Base-by-base conservation (phyloP, 257 asterid genomes). In the Nicotiana tomentosiformis region DNA sequence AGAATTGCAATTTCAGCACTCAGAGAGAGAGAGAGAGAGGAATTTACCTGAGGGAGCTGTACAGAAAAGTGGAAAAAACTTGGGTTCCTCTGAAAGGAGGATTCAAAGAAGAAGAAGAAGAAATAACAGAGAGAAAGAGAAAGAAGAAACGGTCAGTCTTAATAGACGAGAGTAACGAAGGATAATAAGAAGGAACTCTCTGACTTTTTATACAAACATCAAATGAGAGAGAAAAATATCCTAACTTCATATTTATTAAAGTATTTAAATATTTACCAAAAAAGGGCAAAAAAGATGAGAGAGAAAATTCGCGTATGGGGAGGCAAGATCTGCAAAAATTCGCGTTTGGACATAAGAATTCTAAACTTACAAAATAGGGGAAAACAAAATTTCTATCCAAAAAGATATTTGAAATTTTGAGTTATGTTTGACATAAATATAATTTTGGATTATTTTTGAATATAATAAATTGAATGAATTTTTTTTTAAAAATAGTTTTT, bases 1-100 rank as follows among this genome's bases (percentile, higher is more conserved):
- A 60, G 16, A 56, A 30, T 12, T 1, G 2, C 1, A 77, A 2
- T 4, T 8, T 9, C 10, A 55, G 17, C 10, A 77, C 29, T 30
- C 66, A 23, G 1, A 57, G 3, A 81, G 62, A 81, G 23, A 80
- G 51, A 10, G 37, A 7, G 29, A 51, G 30, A 29, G 30, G 30
- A 11, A 8, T 35, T 53, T 89, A 94, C 96, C 95, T 90, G 90
- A 86, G 67, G 76, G 39, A 82, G 86, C 93, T 94, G 88, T 92
- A 92, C 96, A 92, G 82, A 87, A 77, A 18, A 66, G 72, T 64
- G 11, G 49, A 8, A 23, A 37, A 61, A 60, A 33, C 18, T n/a
- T 10, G 11, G 51, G 80, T 81, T 46, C 83, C 60, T 61, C 85
- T 84, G 51, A 6, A 35, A 81, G 7, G 12, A 84, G 83, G 85